Conservation (phyloP, 2,329 filamentous ascomycete genomes). For the Tothia fuscella region DNA sequence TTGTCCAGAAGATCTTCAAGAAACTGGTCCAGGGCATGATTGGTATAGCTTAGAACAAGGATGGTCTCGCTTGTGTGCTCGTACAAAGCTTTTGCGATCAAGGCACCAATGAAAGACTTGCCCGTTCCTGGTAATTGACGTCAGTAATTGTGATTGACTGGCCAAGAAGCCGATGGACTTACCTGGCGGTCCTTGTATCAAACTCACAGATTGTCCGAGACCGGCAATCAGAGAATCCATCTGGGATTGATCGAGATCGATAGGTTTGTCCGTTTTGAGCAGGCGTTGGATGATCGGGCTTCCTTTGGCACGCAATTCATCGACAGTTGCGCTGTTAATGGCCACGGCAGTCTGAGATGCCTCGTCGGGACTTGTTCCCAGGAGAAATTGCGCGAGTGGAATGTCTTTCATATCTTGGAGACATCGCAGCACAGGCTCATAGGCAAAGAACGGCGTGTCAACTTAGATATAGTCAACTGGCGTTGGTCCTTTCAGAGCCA, state of each 20-base stretch:
- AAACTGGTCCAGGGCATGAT: slow-evolving; percentile 36
- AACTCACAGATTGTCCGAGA: slow-evolving; percentile 40
- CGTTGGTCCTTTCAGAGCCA: slow-evolving; percentile 26
- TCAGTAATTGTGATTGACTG: slow-evolving; percentile 9
- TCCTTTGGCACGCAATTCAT: neutral
- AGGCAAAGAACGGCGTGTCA: slow-evolving; percentile 55
- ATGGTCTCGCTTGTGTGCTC: slow-evolving; percentile 39
- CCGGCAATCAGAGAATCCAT: slow-evolving; percentile 42
- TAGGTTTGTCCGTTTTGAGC: slow-evolving; percentile 19
- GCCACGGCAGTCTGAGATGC: neutral
- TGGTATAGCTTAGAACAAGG: slow-evolving; percentile 58
- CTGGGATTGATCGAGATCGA: slow-evolving; percentile 43
- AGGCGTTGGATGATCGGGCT: slow-evolving; percentile 20
- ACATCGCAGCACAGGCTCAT: slow-evolving; percentile 51
- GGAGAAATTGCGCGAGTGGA: neutral
- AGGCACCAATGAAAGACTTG: slow-evolving; percentile 61
- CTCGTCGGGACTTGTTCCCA: neutral
- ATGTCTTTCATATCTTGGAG: slow-evolving; percentile 45
- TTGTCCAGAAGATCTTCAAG: slow-evolving; percentile 50
- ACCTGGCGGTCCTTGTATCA: slow-evolving; percentile 66
- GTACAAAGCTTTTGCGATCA: slow-evolving; percentile 46
- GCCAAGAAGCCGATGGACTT: slow-evolving; percentile 15
- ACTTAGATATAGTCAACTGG: slow-evolving; percentile 44
- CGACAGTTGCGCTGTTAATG: neutral
- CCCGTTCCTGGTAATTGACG: slow-evolving; percentile 50